Conservation (phyloP, 768 basidiomycete species). For the Rhodotorula graminis region DNA sequence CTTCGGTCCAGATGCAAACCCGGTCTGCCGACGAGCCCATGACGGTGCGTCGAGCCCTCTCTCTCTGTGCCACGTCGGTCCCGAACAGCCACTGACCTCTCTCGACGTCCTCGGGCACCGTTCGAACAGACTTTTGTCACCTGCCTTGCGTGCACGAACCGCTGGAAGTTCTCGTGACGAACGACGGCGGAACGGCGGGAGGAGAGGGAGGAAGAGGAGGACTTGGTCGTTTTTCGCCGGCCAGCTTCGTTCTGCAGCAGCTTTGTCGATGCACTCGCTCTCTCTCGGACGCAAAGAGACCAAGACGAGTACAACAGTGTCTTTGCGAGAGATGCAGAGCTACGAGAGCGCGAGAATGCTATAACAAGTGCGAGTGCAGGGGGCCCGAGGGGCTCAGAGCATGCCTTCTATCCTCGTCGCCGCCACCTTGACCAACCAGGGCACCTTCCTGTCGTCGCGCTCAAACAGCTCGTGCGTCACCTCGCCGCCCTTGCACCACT, state of each 20-base stretch:
- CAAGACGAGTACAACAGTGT: background rate
- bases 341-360: background rate
- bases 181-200: no score
- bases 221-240: background rate
- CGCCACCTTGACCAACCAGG: slow-evolving; percentile 34
- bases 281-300: no score
- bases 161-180: slow-evolving; percentile 62
- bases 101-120: background rate
- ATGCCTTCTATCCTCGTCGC: slow-evolving; percentile 33
- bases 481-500: slow-evolving; percentile 13
- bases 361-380: no score
- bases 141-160: slow-evolving; percentile 50
- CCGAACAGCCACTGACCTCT: slow-evolving; percentile 10
- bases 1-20: slow-evolving; percentile 68
- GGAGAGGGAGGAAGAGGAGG: no score
- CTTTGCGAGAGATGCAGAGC: background rate
- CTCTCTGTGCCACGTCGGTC: background rate
- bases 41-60: slow-evolving; percentile 61
- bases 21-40: slow-evolving; percentile 97
- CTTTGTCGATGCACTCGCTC: no score
- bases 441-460: slow-evolving; percentile 37
- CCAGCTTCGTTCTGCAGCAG: no score
- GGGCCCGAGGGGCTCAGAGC: slow-evolving; percentile 5
- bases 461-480: slow-evolving; percentile 36
- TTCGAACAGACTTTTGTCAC: slow-evolving; percentile 74